Percentiles rank a stretch among this genome's conserved stretches.
Conservation (phyloP, 176 grass and related monocot species). For the Chrysopogon serrulatus region DNA sequence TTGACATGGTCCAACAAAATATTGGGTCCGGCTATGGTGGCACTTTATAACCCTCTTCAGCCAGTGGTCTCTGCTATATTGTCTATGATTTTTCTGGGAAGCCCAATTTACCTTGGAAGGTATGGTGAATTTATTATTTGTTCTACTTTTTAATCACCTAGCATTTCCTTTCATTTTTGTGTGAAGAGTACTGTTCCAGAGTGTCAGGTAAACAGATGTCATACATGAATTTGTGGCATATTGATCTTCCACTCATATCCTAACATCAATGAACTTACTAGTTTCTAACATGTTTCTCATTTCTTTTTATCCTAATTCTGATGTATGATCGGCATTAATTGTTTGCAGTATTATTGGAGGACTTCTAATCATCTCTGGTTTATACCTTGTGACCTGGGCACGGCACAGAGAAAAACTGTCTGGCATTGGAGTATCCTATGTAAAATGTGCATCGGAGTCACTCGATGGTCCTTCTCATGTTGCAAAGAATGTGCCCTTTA, state of each 20-base stretch:
- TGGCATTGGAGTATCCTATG: constrained; percentile 25
- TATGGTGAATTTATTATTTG: constrained; percentile 14
- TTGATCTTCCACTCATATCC: not conserved
- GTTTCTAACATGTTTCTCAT: not conserved
- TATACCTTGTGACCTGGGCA: constrained; percentile 90
- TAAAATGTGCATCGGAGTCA: constrained; percentile 37
- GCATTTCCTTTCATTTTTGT: not conserved
- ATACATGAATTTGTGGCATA: not conserved
- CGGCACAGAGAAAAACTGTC: constrained; percentile 51
- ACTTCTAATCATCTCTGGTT: constrained; percentile 74
- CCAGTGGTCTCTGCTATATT: constrained; percentile 77
- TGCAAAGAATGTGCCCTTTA: constrained; percentile 33
- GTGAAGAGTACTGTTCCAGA: constrained; percentile 1
- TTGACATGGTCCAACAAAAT: constrained; percentile 97
- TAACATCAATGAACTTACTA: constrained; percentile 1
- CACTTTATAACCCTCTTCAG: constrained; percentile 87
- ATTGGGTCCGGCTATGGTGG: constrained; percentile 83
- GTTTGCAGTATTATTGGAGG: constrained; percentile 82
- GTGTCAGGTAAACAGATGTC: not conserved
- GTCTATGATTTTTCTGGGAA: constrained; percentile 78
- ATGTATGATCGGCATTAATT: constrained; percentile 23
- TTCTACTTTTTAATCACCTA: not conserved
- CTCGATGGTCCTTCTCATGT: constrained; percentile 30
- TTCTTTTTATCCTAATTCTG: constrained; percentile 20
- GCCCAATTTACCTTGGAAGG: constrained; percentile 88